Percentiles rank a stretch among this genome's conserved stretches.
phyloP scores from a whole-genome alignment of 2,329 filamentous ascomycete species.

The Pezicula neosporulosa region DNA sequence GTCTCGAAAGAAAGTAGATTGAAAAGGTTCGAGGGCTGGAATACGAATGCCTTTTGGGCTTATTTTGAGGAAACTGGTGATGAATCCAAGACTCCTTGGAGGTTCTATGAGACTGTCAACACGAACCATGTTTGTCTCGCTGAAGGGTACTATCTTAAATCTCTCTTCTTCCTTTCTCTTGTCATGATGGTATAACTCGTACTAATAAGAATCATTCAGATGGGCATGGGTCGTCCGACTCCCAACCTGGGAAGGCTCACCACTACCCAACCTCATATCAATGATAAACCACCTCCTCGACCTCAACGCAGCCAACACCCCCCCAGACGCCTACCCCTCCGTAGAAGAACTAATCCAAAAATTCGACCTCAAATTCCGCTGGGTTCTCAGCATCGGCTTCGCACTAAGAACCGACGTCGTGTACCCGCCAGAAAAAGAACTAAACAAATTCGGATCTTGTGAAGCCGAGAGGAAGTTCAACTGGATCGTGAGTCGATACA shows the following conservation, averaged over 20 bases:
- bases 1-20: slow-evolving; percentile 16
- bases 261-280: slow-evolving; percentile 19
- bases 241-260: slow-evolving; percentile 22
- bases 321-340: slow-evolving; percentile 17
- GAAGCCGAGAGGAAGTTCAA: slow-evolving; percentile 26
- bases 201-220: neutral
- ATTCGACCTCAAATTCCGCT: slow-evolving; percentile 21
- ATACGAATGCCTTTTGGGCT: slow-evolving; percentile 17
- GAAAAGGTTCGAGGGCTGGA: slow-evolving; percentile 18
- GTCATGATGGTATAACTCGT: neutral
- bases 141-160: slow-evolving; percentile 15
- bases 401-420: slow-evolving; percentile 16
- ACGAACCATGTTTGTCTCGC: slow-evolving; percentile 26
- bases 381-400: slow-evolving; percentile 23
- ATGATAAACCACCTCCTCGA: slow-evolving; percentile 25
- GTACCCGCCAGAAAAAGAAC: slow-evolving; percentile 12
- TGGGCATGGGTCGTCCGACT: slow-evolving; percentile 26
- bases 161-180: too few species aligned
- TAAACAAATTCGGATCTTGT: slow-evolving; percentile 17
- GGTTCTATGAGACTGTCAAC: slow-evolving; percentile 19
- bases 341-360: slow-evolving; percentile 16
- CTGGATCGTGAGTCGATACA: slow-evolving; percentile 19
- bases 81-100: slow-evolving; percentile 20
- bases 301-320: slow-evolving; percentile 11
- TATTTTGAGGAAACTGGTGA: slow-evolving; percentile 18